Evolutionary conservation across 1,139 yeast genomes (phyloP).

Genomic region (Protomyces pachydermus): DNA sequence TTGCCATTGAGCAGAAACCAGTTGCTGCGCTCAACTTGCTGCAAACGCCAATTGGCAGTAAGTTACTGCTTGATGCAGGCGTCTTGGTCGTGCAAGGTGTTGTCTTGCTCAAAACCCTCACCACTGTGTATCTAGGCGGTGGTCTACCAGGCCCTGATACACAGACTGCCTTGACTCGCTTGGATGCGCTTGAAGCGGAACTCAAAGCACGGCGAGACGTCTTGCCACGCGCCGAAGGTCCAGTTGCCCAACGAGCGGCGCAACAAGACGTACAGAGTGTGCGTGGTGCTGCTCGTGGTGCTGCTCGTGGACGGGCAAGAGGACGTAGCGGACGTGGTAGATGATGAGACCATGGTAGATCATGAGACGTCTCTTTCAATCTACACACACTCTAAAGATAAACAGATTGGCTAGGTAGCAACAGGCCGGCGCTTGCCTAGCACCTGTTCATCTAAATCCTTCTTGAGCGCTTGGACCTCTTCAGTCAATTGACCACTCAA

Average conservation of each 20-base stretch:
- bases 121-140: not conserved
- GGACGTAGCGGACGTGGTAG: not conserved
- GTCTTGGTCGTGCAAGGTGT: not conserved
- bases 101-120: not conserved
- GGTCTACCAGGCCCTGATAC: not conserved
- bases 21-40: not conserved
- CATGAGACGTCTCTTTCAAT: too few species aligned
- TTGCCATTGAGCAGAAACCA: not conserved
- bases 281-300: not conserved
- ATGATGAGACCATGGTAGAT: not conserved
- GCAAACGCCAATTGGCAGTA: not conserved
- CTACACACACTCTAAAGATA: not conserved
- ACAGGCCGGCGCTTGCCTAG: not conserved
- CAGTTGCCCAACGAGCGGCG: not conserved
- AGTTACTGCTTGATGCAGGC: not conserved
- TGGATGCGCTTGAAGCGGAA: not conserved
- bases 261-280: not conserved
- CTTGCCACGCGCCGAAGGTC: not conserved
- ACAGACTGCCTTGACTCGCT: not conserved
- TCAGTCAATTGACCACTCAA: too few species aligned
- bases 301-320: not conserved
- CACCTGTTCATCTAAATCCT: not conserved
- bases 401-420: too few species aligned
- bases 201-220: not conserved
- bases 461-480: too few species aligned